Base-by-base conservation (phyloP, 148 eudicot genomes). In the Dianthus caryophyllus region DNA sequence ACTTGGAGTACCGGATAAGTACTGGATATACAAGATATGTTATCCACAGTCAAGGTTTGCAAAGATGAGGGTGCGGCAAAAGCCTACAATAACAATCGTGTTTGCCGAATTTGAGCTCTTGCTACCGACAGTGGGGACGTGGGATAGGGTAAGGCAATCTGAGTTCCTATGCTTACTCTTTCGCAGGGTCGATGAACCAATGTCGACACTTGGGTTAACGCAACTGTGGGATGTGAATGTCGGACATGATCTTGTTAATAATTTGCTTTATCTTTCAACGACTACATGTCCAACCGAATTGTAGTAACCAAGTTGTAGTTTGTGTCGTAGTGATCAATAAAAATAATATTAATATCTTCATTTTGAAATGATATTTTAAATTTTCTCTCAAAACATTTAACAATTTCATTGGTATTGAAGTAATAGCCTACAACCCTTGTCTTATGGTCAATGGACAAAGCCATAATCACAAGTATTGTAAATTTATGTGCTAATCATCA, bases 11-110 rank as follows among this genome's bases (percentile, higher is more conserved):
- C 41, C 68, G n/a, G 4, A n/a, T 15, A 48, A 29, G 39, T 27
- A 65, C 41, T 22, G 16, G 55, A 47, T 47, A 8, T 65, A 43
- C 39, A 55, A 65, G 21, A 46, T 65, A 44, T 65, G 68, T 30
- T 65, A 48, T 48, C 25, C 55, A 30, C 53, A 8, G 12, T 65
- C 54, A 27, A 46, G 29, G 68, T 33, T 33, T 7, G 38, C 38
- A 33, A 33, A 33, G 7, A 29, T 26, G 61, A 29, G 61, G 50
- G 22, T 24, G 11, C 27, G 38, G 38, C 7, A 57, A 5, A 64
- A 11, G 9, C 57, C 59, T 22, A 66, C 16, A 9, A 64, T 64
- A 14, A 18, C 53, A 14, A 29, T 66, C 29, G 18, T 13, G 13
- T 49, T 66, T 59, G 25, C 46, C 0, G 69, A 66, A 6, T 50